Conservation (phyloP, 331 rosid species). For the Erythrophleum ivorense region DNA sequence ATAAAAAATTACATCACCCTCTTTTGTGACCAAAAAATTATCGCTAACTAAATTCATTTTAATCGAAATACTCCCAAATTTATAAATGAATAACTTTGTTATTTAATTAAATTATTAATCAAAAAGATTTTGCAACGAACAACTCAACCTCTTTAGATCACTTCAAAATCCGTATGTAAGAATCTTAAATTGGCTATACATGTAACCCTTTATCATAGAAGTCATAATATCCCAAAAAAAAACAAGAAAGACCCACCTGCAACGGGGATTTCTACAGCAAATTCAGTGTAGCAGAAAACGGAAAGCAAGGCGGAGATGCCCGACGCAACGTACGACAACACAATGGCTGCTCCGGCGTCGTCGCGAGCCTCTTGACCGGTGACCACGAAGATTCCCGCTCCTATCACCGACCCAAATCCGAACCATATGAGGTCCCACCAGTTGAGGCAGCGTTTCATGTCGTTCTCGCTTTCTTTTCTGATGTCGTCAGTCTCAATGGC, state of each 20-base stretch:
- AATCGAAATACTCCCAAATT: no score
- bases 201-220: no score
- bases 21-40: no score
- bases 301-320: constrained; percentile 70
- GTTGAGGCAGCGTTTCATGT: constrained; percentile 63
- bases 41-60: no score
- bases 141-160: no score
- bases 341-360: constrained; percentile 58
- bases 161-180: no score
- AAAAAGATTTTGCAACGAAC: no score
- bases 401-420: constrained; percentile 61
- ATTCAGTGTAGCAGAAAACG: constrained; percentile 69
- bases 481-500: constrained; percentile 43
- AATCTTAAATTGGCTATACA: no score
- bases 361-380: constrained; percentile 57
- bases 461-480: constrained; percentile 49
- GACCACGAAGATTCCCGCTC: constrained; percentile 65
- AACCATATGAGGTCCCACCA: constrained; percentile 84
- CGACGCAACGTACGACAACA: constrained; percentile 58
- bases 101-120: no score
- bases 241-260: constrained; percentile 66
- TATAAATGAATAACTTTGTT: no score
- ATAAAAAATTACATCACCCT: no score
- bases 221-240: no score
- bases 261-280: constrained; percentile 66